These are phyloP conservation scores for Diaporthe citri DNA, from an alignment of 2,329 filamentous ascomycete species.

Conservation along the genomic window DNA sequence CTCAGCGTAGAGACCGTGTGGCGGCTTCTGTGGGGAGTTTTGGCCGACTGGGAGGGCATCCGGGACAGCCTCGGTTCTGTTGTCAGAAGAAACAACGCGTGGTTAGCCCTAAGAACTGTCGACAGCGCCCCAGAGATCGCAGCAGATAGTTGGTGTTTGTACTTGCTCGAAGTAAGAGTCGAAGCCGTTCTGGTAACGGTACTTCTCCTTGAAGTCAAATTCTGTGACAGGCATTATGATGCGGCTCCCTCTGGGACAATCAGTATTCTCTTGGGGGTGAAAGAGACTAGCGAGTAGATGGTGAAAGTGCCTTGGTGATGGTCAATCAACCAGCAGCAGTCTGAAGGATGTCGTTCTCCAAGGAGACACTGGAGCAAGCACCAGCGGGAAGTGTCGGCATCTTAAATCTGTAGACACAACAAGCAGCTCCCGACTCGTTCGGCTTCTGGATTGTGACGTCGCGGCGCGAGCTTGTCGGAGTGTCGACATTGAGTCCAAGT, in stretches of 20 bases:
- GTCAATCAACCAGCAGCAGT: conserved; percentile 1
- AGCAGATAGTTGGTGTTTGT: neutral
- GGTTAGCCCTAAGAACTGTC: neutral
- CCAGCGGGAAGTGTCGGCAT: conserved; percentile 27
- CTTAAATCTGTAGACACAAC: neutral
- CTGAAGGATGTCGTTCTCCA: neutral
- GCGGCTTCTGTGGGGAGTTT: conserved; percentile 86
- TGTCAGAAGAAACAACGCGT: neutral
- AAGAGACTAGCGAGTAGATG: neutral
- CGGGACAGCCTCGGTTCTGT: conserved; percentile 80
- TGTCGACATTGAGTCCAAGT: conserved; percentile 18
- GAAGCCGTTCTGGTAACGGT: conserved; percentile 85
- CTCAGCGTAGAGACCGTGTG: conserved; percentile 85
- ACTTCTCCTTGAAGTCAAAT: conserved; percentile 67
- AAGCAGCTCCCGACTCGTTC: neutral
- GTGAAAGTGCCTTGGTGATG: neutral
- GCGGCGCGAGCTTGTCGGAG: conserved; percentile 23
- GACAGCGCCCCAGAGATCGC: neutral
- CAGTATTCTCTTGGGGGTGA: neutral
- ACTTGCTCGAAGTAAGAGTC: conserved; percentile 80
- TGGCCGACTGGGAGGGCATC: conserved; percentile 80
- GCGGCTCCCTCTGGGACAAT: neutral
- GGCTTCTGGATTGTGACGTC: conserved; percentile 28
- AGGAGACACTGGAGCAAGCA: neutral
- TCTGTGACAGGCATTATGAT: conserved; percentile 62